phyloP scores from a whole-genome alignment of 192 early-diverging fungal genomes.

The Phycomyces nitens region DNA sequence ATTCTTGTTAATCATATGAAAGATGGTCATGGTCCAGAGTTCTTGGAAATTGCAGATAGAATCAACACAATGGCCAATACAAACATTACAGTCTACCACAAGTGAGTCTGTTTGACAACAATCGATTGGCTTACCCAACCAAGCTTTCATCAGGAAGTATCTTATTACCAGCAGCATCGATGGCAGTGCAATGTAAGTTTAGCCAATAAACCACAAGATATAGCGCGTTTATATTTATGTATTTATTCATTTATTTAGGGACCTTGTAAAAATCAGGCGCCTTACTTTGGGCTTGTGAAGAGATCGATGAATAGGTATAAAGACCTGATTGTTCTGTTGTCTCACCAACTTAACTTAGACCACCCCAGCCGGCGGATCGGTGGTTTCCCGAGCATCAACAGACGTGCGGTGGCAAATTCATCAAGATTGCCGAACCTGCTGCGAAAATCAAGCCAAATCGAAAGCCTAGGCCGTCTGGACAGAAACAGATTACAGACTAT shows the following conservation, averaged over 20 bases:
- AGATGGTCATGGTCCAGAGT: slow-evolving; percentile 63
- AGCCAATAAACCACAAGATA: too few species aligned
- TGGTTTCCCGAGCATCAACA: slow-evolving; percentile 61
- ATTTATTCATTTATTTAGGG: slow-evolving; percentile 26
- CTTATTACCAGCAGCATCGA: slow-evolving; percentile 59
- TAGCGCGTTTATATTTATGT: slow-evolving; percentile 2
- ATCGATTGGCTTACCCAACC: too few species aligned
- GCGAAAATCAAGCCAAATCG: slow-evolving; percentile 21
- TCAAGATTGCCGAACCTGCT: slow-evolving; percentile 58
- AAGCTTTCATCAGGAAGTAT: slow-evolving; percentile 62
- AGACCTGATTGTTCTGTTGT: not conserved
- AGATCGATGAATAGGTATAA: slow-evolving; percentile 59
- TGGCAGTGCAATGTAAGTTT: slow-evolving; percentile 56
- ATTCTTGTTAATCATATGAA: not conserved
- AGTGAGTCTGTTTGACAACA: slow-evolving; percentile 16
- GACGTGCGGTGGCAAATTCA: slow-evolving; percentile 61
- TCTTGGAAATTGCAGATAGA: slow-evolving; percentile 46
- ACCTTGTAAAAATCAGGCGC: slow-evolving; percentile 48
- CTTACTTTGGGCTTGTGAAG: slow-evolving; percentile 56
- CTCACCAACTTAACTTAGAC: slow-evolving; percentile 22
- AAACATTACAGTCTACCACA: slow-evolving; percentile 65
- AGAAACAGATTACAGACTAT: not conserved
- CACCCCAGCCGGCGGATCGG: slow-evolving; percentile 62
- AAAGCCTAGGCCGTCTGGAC: not conserved
- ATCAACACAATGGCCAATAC: slow-evolving; percentile 51